phyloP scores from a whole-genome alignment of 352 stramenopile species.

The Phytophthora lateralis region DNA sequence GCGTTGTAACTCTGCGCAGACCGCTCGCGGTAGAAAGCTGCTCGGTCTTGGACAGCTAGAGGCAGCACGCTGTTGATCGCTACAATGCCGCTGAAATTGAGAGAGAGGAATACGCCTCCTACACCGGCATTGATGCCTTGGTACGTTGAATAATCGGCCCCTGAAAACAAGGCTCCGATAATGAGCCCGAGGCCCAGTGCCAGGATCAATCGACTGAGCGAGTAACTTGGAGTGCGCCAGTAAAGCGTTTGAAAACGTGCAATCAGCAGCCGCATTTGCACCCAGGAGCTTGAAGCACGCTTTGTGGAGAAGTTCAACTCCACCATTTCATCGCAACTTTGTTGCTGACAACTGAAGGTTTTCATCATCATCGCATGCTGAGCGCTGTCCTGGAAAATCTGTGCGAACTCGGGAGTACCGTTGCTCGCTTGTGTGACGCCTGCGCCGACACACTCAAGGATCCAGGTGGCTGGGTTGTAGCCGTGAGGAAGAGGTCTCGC shows the following conservation, averaged over 20 bases:
- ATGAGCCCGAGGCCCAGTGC: constrained; percentile 20
- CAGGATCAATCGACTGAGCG: constrained; percentile 55
- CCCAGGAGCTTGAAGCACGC: constrained; percentile 21
- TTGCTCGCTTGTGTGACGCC: constrained; percentile 64
- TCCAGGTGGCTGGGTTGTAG: constrained; percentile 91
- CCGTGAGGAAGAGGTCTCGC: constrained; percentile 45
- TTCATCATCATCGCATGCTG: constrained; percentile 24
- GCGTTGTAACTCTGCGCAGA: constrained; percentile 81
- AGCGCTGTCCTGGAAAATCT: constrained; percentile 35
- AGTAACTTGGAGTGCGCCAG: constrained; percentile 84
- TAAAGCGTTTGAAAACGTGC: constrained; percentile 65
- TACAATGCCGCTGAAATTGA: constrained; percentile 69
- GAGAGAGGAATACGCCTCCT: constrained; percentile 74
- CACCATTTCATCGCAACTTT: constrained; percentile 1
- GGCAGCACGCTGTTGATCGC: constrained; percentile 57
- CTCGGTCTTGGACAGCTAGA: constrained; percentile 77
- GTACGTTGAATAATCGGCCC: constrained; percentile 35
- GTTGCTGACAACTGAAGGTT: background rate
- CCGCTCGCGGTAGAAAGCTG: constrained; percentile 61
- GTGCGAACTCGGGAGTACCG: constrained; percentile 24
- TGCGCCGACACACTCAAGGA: constrained; percentile 75
- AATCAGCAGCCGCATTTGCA: constrained; percentile 36
- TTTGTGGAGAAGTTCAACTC: constrained; percentile 31
- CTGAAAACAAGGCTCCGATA: constrained; percentile 24
- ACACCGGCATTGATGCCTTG: constrained; percentile 44